Conservation (phyloP, 2,329 filamentous ascomycete species). For the Colletotrichum chlorophyti region DNA sequence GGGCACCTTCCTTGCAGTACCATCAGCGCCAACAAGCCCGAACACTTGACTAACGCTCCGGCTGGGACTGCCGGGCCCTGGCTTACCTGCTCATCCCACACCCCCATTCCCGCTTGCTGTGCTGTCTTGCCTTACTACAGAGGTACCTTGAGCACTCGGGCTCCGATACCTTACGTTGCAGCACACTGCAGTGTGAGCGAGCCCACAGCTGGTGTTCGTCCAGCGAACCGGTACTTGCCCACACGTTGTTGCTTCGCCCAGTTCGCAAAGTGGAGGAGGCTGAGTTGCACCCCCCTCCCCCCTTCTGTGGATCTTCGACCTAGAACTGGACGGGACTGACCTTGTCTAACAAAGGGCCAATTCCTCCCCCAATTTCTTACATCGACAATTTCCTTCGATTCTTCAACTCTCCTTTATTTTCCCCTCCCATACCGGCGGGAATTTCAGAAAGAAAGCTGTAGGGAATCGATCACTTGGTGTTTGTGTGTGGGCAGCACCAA, state of each 20-base stretch:
- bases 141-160: no score
- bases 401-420: no score
- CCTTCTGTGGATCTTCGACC: no score
- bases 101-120: constrained; percentile 2
- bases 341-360: constrained; percentile 28
- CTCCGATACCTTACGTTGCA: no score
- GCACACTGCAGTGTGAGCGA: no score
- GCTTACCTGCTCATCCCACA: no score
- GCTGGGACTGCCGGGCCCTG: background rate
- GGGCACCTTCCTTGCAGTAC: constrained; percentile 12
- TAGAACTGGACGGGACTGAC: no score
- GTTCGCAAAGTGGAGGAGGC: constrained; percentile 26
- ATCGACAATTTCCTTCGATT: background rate
- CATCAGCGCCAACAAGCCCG: background rate
- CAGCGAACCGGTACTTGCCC: background rate
- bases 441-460: background rate
- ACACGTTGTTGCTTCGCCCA: background rate
- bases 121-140: no score
- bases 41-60: background rate
- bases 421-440: constrained; percentile 16
- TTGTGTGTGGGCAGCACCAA: constrained; percentile 19
- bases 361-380: constrained; percentile 19
- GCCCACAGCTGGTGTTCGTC: no score
- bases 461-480: constrained; percentile 7
- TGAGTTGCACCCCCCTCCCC: constrained; percentile 25